phyloP scores from a whole-genome alignment of 2,329 filamentous ascomycete species.

The Botrytis medusae region DNA sequence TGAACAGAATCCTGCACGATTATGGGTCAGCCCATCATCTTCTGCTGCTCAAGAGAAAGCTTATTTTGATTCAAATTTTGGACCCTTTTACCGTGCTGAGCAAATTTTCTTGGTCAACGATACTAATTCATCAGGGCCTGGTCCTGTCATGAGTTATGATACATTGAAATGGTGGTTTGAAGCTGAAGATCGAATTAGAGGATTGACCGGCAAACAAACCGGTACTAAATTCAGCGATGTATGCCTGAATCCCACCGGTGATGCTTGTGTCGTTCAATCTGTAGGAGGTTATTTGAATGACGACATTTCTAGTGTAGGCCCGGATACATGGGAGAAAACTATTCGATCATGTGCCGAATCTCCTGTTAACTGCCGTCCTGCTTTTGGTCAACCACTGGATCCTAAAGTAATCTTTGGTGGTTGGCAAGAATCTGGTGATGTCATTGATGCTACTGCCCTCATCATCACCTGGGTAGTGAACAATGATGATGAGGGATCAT shows the following conservation, averaged over 20 bases:
- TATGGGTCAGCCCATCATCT: constrained; percentile 97
- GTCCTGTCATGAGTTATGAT: constrained; percentile 83
- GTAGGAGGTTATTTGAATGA: constrained; percentile 85
- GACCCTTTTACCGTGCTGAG: constrained; percentile 91
- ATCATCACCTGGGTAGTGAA: constrained; percentile 94
- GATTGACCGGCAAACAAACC: constrained; percentile 67
- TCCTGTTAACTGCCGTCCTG: constrained; percentile 81
- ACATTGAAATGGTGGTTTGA: constrained; percentile 92
- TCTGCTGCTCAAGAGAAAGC: constrained; percentile 87
- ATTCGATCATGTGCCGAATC: constrained; percentile 73
- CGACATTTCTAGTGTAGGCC: constrained; percentile 60
- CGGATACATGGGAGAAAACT: constrained; percentile 68
- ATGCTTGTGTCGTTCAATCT: constrained; percentile 90
- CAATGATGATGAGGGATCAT: constrained; percentile 74
- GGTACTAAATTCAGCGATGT: constrained; percentile 76
- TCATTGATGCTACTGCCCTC: constrained; percentile 74
- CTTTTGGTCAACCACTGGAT: constrained; percentile 85
- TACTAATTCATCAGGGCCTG: constrained; percentile 59
- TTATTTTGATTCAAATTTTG: constrained; percentile 92
- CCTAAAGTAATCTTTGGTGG: constrained; percentile 85
- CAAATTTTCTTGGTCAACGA: constrained; percentile 95
- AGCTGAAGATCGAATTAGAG: constrained; percentile 74
- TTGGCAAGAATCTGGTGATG: constrained; percentile 62
- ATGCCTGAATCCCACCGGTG: constrained; percentile 89
- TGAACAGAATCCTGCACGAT: constrained; percentile 82